Evolutionary conservation across 345 rosid species (phyloP).

Genomic region (Hibiscus trionum): DNA sequence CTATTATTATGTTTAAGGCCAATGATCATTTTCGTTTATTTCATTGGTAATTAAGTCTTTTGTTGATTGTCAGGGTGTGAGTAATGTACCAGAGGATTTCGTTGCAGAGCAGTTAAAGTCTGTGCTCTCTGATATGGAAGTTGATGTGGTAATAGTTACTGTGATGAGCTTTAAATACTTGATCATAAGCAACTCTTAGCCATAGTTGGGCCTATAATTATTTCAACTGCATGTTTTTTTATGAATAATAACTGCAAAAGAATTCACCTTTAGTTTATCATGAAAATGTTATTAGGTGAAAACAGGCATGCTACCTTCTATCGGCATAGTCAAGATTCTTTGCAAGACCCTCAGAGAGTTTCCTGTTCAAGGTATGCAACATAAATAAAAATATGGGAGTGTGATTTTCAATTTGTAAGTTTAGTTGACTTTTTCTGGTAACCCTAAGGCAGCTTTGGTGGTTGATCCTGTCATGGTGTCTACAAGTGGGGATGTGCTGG

Average conservation of each 20-base stretch:
- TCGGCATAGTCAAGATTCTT: conserved; percentile 55
- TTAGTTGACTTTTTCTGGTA: conserved; percentile 25
- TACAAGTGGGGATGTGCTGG: conserved; percentile 85
- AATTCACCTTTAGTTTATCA: conserved; percentile 3
- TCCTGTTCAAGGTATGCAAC: conserved; percentile 54
- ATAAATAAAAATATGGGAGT: neutral
- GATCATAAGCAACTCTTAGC: neutral
- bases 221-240: neutral
- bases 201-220: neutral
- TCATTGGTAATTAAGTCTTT: neutral
- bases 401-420: conserved; percentile 8
- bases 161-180: conserved; percentile 5
- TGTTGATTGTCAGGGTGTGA: conserved; percentile 34
- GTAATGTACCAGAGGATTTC: conserved; percentile 42
- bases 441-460: conserved; percentile 73
- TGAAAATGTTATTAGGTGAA: conserved; percentile 51
- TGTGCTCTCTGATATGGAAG: conserved; percentile 85
- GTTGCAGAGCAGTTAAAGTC: conserved; percentile 75
- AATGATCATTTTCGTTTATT: neutral
- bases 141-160: conserved; percentile 62
- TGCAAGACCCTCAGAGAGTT: conserved; percentile 43
- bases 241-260: neutral
- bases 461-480: conserved; percentile 99
- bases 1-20: neutral
- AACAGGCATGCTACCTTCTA: conserved; percentile 92